Percentiles rank a stretch among this genome's conserved stretches.
Conservation (phyloP, 1,284 basidiomycete species). For the Ganoderma resinaceum region DNA sequence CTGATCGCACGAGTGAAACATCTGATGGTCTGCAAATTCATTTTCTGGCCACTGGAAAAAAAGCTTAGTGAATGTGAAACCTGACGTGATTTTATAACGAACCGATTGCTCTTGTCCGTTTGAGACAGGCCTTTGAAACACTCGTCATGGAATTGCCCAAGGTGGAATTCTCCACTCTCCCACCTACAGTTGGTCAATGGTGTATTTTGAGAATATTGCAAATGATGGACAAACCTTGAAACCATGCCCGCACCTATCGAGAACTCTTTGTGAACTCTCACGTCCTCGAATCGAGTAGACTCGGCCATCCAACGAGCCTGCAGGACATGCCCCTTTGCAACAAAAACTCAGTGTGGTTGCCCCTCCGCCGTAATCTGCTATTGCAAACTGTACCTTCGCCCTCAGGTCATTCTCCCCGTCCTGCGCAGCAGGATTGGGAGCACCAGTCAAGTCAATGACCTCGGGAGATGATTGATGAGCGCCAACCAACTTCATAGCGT, state of each 20-base stretch:
- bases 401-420: conserved; percentile 61
- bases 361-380: background rate
- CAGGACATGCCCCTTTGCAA: conserved; percentile 79
- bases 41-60: conserved; percentile 55
- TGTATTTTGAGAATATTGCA: background rate
- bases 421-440: background rate
- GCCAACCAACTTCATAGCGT: conserved; percentile 58
- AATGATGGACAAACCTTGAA: conserved; percentile 54
- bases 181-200: conserved; percentile 56
- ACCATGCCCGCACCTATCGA: conserved; percentile 61
- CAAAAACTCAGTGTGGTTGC: background rate
- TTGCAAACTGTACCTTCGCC: conserved; percentile 66
- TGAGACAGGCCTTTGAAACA: conserved; percentile 63
- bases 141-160: conserved; percentile 89
- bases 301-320: conserved; percentile 95
- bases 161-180: conserved; percentile 87
- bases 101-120: conserved; percentile 61
- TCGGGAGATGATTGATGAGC: conserved; percentile 13
- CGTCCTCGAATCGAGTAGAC: conserved; percentile 82
- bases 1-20: conserved; percentile 81
- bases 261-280: conserved; percentile 69
- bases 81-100: conserved; percentile 26
- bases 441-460: conserved; percentile 17
- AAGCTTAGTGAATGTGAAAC: background rate
- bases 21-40: conserved; percentile 70